phyloP scores from a whole-genome alignment of 1,284 basidiomycete species.

The Rhizopogon parksii region DNA sequence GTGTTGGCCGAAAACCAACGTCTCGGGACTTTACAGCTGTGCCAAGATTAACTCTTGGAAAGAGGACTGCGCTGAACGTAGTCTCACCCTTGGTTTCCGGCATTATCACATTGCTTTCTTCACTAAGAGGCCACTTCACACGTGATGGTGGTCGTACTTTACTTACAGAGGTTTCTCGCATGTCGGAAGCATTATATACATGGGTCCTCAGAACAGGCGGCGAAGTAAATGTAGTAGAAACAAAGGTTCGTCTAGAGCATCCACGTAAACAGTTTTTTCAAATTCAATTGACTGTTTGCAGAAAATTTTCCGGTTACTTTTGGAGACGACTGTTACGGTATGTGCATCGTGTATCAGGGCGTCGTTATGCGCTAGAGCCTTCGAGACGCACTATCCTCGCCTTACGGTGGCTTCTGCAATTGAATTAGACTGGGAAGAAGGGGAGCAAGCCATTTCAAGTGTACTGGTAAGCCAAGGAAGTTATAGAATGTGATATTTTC shows the following conservation, averaged over 20 bases:
- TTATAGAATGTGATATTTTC: neutral
- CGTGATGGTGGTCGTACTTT: conserved; percentile 33
- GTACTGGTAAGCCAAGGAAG: conserved; percentile 33
- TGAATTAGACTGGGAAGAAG: conserved; percentile 33
- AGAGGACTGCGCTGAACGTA: conserved; percentile 37
- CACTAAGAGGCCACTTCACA: conserved; percentile 22
- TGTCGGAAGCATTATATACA: conserved; percentile 23
- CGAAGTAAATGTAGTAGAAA: conserved; percentile 16
- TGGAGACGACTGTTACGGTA: conserved; percentile 34
- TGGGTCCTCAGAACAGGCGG: conserved; percentile 29
- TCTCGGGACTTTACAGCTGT: conserved; percentile 32
- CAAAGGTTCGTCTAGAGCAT: conserved; percentile 20
- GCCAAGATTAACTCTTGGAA: conserved; percentile 42
- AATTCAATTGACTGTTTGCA: conserved; percentile 19
- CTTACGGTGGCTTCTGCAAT: conserved; percentile 30
- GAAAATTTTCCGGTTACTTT: conserved; percentile 34
- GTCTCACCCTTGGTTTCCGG: conserved; percentile 39
- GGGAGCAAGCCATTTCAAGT: conserved; percentile 30
- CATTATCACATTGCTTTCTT: conserved; percentile 29
- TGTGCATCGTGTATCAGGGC: conserved; percentile 37
- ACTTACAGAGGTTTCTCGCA: conserved; percentile 27
- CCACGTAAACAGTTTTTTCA: neutral
- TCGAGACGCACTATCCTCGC: conserved; percentile 42
- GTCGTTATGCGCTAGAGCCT: conserved; percentile 40
- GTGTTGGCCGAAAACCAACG: neutral